A percentile compares a stretch with the other conserved stretches of the same genome.
Evolutionary conservation across 495 filamentous ascomycete species (phyloP).

Genomic region (Trichoderma reesei): DNA sequence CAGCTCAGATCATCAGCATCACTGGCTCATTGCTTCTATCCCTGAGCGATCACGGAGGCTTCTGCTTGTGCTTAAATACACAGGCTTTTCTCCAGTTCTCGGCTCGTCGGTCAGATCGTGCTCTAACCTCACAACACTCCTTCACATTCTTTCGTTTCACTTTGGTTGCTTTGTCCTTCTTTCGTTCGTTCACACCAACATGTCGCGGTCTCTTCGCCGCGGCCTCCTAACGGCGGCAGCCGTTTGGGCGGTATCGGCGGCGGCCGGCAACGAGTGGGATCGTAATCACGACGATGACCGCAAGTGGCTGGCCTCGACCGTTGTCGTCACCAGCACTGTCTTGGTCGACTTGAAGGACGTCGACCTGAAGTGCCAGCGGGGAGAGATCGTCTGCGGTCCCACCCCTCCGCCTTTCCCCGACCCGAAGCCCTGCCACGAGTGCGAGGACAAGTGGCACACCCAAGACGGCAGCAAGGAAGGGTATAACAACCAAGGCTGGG

Average conservation of each 20-base stretch:
- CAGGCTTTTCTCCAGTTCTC: not conserved
- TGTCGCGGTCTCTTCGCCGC: slow-evolving; percentile 2
- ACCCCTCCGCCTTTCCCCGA: slow-evolving; percentile 10
- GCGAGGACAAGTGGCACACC: not conserved
- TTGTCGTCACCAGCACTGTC: not conserved
- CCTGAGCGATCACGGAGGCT: not conserved
- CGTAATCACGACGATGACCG: not conserved
- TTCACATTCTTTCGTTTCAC: not conserved
- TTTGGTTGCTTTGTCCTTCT: not conserved
- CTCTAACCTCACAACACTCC: not conserved
- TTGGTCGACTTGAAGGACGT: not conserved
- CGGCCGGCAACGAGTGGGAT: not conserved
- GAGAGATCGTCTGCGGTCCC: not conserved
- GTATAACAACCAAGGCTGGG: not conserved
- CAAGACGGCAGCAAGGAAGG: not conserved
- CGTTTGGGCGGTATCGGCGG: not conserved
- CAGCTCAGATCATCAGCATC: not conserved
- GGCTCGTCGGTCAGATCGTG: not conserved
- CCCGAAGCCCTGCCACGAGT: not conserved
- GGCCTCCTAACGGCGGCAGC: slow-evolving; percentile 1
- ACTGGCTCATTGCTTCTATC: not conserved
- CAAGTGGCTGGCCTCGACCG: slow-evolving; percentile 4
- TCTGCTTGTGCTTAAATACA: not conserved
- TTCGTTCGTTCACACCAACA: not conserved
- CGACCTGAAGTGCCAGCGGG: not conserved